Conservation (phyloP, 257 asterid genomes). For the Fraxinus quadrangulata region DNA sequence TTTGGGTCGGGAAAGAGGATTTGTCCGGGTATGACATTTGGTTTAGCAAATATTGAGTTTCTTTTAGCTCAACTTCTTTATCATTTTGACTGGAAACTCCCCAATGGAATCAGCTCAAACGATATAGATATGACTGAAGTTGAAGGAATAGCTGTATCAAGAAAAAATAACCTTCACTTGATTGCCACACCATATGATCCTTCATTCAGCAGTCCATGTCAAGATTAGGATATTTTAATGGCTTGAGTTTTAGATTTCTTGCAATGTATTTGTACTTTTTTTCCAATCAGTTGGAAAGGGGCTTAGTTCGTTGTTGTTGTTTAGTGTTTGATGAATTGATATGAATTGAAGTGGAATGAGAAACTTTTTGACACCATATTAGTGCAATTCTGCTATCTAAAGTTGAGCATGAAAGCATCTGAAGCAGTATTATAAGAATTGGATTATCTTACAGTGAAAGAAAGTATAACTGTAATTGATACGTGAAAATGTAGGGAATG, state of each 20-base stretch:
- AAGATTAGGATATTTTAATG: neutral
- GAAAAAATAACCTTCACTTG: conserved; percentile 28
- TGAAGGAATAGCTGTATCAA: neutral
- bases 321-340: neutral
- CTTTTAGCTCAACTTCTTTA: conserved; percentile 33
- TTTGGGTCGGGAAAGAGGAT: conserved; percentile 44
- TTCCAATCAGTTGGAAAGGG: neutral
- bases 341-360: neutral
- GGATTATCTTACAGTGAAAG: too few species aligned
- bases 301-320: neutral
- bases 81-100: neutral
- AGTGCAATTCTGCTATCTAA: neutral
- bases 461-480: too few species aligned
- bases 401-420: neutral
- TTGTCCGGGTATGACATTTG: conserved; percentile 42
- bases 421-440: neutral
- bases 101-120: neutral
- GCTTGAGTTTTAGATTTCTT: neutral
- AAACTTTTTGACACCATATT: neutral
- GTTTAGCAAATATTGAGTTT: conserved; percentile 31
- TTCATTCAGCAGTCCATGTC: neutral
- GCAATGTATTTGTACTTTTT: neutral
- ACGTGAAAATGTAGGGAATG: too few species aligned
- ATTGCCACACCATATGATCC: conserved; percentile 24
- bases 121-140: neutral